A percentile compares a stretch with the other conserved stretches of the same genome.
Conservation (phyloP, 495 filamentous ascomycete genomes). For the Tuber brumale region DNA sequence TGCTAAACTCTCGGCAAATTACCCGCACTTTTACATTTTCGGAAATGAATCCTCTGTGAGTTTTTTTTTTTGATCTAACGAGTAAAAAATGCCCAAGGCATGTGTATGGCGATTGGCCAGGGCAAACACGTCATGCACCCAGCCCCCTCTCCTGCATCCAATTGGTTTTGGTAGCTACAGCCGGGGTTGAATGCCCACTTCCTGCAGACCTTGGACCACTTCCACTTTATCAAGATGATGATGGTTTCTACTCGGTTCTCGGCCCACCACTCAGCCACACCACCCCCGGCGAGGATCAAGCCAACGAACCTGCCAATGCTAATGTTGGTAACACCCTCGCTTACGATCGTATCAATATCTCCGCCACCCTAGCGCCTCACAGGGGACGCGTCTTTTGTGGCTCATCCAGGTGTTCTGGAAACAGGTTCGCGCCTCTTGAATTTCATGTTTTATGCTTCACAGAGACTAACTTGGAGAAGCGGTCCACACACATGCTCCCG, state of each 20-base stretch:
- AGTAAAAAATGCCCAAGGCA: no score
- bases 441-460: not conserved
- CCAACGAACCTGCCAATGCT: no score
- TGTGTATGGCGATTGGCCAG: no score
- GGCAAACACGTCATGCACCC: no score
- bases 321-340: not conserved
- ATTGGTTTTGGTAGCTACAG: not conserved
- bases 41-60: no score
- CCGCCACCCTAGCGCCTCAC: not conserved
- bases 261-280: not conserved
- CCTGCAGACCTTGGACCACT: not conserved
- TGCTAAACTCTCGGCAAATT: no score
- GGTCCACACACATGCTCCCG: not conserved
- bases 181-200: not conserved
- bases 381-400: not conserved
- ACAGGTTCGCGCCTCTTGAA: not conserved
- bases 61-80: no score
- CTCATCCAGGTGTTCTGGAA: not conserved
- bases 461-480: not conserved
- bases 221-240: not conserved
- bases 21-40: no score
- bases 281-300: no score
- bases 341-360: not conserved
- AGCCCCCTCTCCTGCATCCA: not conserved
- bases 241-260: not conserved